Evolutionary conservation across 179 eudicot species (phyloP).

Genomic region (Silene noctiflora): DNA sequence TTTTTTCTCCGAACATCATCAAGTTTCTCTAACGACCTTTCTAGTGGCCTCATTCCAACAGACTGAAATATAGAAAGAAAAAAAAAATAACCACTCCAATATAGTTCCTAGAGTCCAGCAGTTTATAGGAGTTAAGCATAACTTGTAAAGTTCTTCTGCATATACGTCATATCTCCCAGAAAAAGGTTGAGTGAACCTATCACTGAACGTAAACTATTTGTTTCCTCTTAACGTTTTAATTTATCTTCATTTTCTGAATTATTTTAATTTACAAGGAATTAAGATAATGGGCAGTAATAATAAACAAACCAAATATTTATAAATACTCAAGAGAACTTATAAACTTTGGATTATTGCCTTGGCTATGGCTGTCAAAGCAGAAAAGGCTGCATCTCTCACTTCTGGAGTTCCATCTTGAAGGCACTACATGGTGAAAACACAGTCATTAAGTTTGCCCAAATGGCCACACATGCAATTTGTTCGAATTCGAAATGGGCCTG

Average conservation of each 20-base stretch:
- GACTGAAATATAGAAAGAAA: constrained; percentile 39
- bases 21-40: constrained; percentile 88
- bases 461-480: not conserved
- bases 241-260: not conserved
- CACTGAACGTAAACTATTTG: no score
- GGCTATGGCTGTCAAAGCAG: constrained; percentile 91
- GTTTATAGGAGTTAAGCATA: no score
- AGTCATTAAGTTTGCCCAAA: not conserved
- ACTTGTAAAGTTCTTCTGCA: no score
- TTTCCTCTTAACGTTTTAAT: no score
- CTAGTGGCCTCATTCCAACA: constrained; percentile 99
- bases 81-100: not conserved
- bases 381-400: constrained; percentile 97
- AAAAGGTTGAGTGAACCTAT: no score
- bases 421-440: constrained; percentile 40
- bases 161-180: no score
- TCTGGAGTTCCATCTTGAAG: constrained; percentile 99
- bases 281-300: not conserved
- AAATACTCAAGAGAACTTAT: constrained; percentile 1
- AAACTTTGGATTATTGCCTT: constrained; percentile 45
- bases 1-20: constrained; percentile 94
- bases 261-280: no score
- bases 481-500: no score
- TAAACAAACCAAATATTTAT: not conserved
- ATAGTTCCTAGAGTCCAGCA: not conserved